Evolutionary conservation across 352 stramenopile genomes (phyloP).

Genomic region (Aphanomyces invadans): DNA sequence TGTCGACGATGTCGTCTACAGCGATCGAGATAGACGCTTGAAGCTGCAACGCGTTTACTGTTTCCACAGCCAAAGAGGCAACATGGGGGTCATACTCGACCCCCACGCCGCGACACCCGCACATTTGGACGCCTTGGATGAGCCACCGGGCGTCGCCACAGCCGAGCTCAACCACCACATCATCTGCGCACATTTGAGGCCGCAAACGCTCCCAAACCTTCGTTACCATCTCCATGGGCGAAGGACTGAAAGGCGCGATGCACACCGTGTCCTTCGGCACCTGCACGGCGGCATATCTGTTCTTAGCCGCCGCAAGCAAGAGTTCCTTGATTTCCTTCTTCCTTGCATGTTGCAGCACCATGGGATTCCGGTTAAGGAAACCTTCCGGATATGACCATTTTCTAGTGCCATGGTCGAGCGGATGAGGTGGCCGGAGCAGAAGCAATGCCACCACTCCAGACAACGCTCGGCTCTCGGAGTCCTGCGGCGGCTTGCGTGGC

Average conservation of each 20-base stretch:
- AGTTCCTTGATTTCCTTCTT: slow-evolving; percentile 36
- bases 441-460: too few species aligned
- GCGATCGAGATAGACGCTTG: slow-evolving; percentile 40
- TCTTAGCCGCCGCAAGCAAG: slow-evolving; percentile 56
- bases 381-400: not conserved
- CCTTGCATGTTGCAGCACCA: not conserved
- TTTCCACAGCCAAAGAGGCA: slow-evolving; percentile 32
- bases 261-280: slow-evolving; percentile 32
- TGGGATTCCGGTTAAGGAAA: not conserved
- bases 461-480: too few species aligned
- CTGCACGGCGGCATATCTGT: slow-evolving; percentile 33
- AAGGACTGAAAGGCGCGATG: slow-evolving; percentile 73
- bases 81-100: slow-evolving; percentile 61
- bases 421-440: too few species aligned
- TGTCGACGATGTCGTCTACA: slow-evolving; percentile 47
- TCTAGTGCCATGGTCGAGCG: too few species aligned
- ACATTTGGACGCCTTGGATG: slow-evolving; percentile 50
- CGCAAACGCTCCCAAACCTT: slow-evolving; percentile 54
- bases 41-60: slow-evolving; percentile 29
- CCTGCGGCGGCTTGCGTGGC: too few species aligned
- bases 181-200: slow-evolving; percentile 28
- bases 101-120: slow-evolving; percentile 50
- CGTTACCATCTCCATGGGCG: slow-evolving; percentile 42
- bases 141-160: slow-evolving; percentile 77
- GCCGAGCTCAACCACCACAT: slow-evolving; percentile 73